Conservation (phyloP, 169 alveolate species). For the Plasmodium yoelii region DNA sequence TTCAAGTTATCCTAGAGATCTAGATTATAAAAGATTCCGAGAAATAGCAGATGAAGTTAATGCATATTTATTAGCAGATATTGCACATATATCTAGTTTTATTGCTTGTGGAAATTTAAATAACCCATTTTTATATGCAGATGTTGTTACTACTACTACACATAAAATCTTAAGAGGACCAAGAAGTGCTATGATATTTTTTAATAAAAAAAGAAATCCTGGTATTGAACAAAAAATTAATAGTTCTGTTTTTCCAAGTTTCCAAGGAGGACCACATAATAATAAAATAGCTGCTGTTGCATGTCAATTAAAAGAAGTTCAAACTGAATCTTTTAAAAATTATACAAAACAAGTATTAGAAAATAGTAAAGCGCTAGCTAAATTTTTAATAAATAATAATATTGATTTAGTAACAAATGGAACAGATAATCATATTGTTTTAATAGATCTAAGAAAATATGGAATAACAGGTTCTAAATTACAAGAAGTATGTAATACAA, state of each 20-base stretch:
- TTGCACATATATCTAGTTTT: constrained; percentile 97
- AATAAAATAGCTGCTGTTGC: constrained; percentile 92
- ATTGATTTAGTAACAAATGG: constrained; percentile 90
- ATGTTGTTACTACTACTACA: constrained; percentile 98
- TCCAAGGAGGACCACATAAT: constrained; percentile 98
- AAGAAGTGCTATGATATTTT: constrained; percentile 95
- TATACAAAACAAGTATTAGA: constrained; percentile 84
- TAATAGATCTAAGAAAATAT: constrained; percentile 89
- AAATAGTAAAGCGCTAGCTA: constrained; percentile 90
- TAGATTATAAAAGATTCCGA: constrained; percentile 91
- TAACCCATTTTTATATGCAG: constrained; percentile 93
- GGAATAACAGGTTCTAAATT: constrained; percentile 90
- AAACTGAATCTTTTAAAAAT: constrained; percentile 79
- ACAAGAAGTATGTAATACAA: constrained; percentile 90
- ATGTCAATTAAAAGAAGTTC: constrained; percentile 87
- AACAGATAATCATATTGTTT: constrained; percentile 94
- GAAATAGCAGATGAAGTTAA: constrained; percentile 95
- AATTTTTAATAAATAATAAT: constrained; percentile 82
- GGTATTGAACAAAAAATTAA: constrained; percentile 93
- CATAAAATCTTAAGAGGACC: constrained; percentile 98
- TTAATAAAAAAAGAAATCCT: constrained; percentile 87
- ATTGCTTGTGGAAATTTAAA: constrained; percentile 94
- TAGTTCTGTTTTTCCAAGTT: constrained; percentile 96
- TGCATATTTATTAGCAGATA: constrained; percentile 96
- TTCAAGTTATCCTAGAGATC: constrained; percentile 87